Percentiles rank a stretch among this genome's conserved stretches.
phyloP scores from a whole-genome alignment of 768 basidiomycete species.

The Naganishia friedmannii region DNA sequence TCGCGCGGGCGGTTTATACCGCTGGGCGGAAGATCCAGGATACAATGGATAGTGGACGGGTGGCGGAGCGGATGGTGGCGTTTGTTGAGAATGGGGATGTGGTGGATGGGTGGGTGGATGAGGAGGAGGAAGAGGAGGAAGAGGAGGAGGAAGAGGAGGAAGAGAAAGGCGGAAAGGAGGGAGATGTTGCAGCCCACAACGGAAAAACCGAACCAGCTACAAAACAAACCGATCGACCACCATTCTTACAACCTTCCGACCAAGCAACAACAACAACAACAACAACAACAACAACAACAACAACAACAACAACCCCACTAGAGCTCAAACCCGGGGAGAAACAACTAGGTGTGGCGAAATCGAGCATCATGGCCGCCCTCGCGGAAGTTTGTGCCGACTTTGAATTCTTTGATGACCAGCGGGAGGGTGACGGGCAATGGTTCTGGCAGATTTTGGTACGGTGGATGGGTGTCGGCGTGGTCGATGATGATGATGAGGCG shows the following conservation, averaged over 20 bases:
- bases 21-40: background rate
- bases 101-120: background rate
- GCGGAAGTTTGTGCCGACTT: conserved; percentile 3
- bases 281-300: background rate
- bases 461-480: background rate
- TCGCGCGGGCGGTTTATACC: background rate
- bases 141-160: background rate
- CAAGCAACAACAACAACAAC: background rate
- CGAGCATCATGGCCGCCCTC: conserved; percentile 11
- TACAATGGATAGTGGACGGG: background rate
- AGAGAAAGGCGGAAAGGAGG: background rate
- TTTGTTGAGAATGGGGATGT: conserved; percentile 15
- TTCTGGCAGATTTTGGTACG: background rate
- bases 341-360: background rate
- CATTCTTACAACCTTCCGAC: background rate
- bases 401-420: background rate
- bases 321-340: background rate
- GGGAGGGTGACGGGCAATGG: background rate
- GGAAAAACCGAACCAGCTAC: background rate
- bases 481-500: background rate
- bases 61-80: background rate
- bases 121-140: background rate
- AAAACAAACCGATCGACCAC: background rate
- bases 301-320: background rate
- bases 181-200: background rate